These are phyloP conservation scores for Dioszegia hungarica DNA, from an alignment of 768 basidiomycete species.

Conservation along the genomic window DNA sequence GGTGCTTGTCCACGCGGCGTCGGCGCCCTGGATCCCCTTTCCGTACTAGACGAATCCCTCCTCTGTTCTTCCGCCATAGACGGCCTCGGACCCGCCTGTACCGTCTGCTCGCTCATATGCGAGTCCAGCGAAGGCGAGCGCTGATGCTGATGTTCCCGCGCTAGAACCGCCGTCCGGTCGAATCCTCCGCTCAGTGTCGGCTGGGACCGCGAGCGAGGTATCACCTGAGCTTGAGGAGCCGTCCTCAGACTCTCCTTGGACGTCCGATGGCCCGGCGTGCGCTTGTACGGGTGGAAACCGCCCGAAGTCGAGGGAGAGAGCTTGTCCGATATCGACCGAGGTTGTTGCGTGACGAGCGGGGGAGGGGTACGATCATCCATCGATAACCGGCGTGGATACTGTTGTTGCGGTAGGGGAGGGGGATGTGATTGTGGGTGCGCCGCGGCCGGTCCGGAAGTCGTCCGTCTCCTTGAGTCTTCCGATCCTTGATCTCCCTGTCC, in stretches of 20 bases:
- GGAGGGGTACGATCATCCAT: constrained; percentile 2
- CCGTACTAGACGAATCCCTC: neutral
- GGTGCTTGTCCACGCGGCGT: neutral
- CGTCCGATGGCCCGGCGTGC: constrained; percentile 19
- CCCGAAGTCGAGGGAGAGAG: constrained; percentile 10
- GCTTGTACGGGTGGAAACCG: constrained; percentile 40
- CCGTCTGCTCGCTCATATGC: neutral
- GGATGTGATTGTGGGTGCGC: constrained; percentile 2
- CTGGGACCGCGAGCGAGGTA: constrained; percentile 10
- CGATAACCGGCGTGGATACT: constrained; percentile 2
- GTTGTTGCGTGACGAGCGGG: neutral
- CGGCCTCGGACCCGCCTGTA: neutral
- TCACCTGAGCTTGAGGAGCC: neutral
- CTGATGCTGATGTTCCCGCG: constrained; percentile 3
- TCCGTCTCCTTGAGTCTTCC: constrained; percentile 18
- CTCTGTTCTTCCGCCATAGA: neutral
- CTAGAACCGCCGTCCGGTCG: neutral
- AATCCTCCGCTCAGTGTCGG: neutral
- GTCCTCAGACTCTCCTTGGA: constrained; percentile 29
- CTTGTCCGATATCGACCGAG: constrained; percentile 7
- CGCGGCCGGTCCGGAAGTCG: constrained; percentile 16
- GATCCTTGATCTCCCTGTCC: neutral
- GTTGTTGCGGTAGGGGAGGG: constrained; percentile 1
- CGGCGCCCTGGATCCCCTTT: neutral
- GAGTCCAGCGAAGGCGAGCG: constrained; percentile 10